Percentiles rank a stretch among this genome's conserved stretches.
Evolutionary conservation across 2,329 filamentous ascomycete genomes (phyloP).

Genomic region (Chaetomiaceae sp.): DNA sequence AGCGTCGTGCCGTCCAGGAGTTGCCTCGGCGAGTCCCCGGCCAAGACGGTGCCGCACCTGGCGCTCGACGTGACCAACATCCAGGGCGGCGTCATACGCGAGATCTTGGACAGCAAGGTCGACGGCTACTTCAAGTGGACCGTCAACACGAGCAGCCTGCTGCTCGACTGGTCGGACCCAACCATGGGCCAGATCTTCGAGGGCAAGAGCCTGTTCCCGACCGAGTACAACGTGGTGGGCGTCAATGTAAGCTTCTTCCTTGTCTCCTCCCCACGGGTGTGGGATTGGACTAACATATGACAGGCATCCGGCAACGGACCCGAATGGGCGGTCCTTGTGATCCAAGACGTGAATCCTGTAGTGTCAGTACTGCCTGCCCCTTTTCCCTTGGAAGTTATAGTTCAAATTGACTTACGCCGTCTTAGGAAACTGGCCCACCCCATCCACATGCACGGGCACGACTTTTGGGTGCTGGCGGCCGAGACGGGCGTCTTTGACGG

Average conservation of each 20-base stretch:
- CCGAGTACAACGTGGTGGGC: conserved; percentile 30
- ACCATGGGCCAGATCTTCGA: conserved; percentile 35
- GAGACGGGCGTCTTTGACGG: conserved; percentile 29
- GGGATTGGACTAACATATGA: background rate
- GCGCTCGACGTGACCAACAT: conserved; percentile 32
- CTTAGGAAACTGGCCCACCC: conserved; percentile 30
- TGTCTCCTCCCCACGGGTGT: background rate
- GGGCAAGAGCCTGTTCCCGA: conserved; percentile 25
- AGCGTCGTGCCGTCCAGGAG: conserved; percentile 20
- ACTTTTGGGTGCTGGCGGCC: conserved; percentile 37
- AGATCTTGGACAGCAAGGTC: conserved; percentile 28
- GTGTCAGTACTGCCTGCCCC: background rate
- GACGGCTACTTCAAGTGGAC: conserved; percentile 43
- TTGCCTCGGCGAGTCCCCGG: conserved; percentile 36
- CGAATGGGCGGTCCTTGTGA: conserved; percentile 33
- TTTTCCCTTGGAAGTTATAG: background rate
- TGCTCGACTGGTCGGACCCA: conserved; percentile 44
- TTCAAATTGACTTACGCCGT: background rate
- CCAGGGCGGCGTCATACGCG: conserved; percentile 30
- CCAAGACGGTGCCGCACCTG: conserved; percentile 34
- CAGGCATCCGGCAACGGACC: conserved; percentile 19
- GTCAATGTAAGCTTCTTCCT: conserved; percentile 16
- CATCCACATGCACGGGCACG: conserved; percentile 43
- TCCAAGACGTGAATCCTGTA: conserved; percentile 14
- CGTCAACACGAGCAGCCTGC: conserved; percentile 44